These are phyloP conservation scores for Diaporthe humulicola DNA, from an alignment of 2,329 filamentous ascomycete genomes.

Conservation along the genomic window DNA sequence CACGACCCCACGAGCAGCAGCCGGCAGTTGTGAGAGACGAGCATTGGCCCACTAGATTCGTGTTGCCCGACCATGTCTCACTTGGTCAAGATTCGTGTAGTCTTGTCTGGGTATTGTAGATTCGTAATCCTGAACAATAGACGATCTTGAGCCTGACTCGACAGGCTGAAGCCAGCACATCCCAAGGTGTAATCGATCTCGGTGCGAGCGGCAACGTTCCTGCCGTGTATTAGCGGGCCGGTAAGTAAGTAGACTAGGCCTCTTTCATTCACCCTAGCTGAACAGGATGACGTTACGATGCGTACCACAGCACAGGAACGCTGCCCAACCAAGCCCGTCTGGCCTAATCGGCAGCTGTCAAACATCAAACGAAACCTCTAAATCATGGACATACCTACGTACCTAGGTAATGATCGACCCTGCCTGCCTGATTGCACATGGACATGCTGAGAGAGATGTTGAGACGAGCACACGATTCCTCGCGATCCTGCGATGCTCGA, in stretches of 20 bases:
- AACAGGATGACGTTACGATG: not conserved
- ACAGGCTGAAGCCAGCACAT: not conserved
- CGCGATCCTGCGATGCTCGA: not conserved
- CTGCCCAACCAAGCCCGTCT: not conserved
- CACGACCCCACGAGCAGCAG: not conserved
- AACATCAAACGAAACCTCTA: not conserved
- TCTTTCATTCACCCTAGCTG: not conserved
- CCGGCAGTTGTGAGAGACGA: constrained; percentile 4
- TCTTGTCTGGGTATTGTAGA: not conserved
- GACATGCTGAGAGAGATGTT: not conserved
- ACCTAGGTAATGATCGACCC: not conserved
- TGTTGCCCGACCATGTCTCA: not conserved
- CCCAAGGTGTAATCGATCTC: not conserved
- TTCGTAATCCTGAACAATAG: not conserved
- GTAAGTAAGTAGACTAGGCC: not conserved
- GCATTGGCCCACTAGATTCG: not conserved
- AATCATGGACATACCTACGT: not conserved
- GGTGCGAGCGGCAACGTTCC: not conserved
- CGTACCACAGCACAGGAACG: not conserved
- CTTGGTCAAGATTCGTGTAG: not conserved
- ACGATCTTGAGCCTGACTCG: not conserved
- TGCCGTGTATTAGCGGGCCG: no score
- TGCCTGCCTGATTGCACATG: not conserved
- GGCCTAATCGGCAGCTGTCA: not conserved
- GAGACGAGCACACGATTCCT: not conserved